phyloP scores from a whole-genome alignment of 2,329 filamentous ascomycete species.

The Scorias spongiosa region DNA sequence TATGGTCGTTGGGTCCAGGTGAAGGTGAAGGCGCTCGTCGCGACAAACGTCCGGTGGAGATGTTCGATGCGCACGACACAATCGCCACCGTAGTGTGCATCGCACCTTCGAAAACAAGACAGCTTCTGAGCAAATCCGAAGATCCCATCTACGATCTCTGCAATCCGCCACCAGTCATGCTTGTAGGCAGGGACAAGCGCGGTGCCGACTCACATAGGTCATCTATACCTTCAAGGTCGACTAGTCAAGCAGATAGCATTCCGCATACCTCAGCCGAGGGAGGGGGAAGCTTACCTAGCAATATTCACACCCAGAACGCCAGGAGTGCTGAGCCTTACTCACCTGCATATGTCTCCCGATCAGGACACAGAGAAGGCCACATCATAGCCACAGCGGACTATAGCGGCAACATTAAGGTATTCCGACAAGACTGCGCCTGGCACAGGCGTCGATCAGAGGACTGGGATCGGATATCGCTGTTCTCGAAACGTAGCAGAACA shows the following conservation, averaged over 20 bases:
- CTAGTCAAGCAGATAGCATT: slow-evolving; percentile 26
- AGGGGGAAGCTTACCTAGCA: slow-evolving; percentile 15
- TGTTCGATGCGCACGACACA: slow-evolving; percentile 77
- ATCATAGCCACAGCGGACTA: slow-evolving; percentile 89
- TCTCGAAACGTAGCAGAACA: slow-evolving; percentile 46
- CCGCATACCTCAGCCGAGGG: slow-evolving; percentile 14
- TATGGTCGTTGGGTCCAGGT: slow-evolving; percentile 57
- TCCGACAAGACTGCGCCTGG: slow-evolving; percentile 84
- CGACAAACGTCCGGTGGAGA: slow-evolving; percentile 71
- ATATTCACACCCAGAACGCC: not conserved
- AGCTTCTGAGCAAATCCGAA: slow-evolving; percentile 62
- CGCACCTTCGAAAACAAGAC: slow-evolving; percentile 63
- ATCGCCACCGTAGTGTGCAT: slow-evolving; percentile 83
- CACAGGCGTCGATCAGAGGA: slow-evolving; percentile 56
- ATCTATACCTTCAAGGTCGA: slow-evolving; percentile 29
- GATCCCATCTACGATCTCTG: slow-evolving; percentile 94
- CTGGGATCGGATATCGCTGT: slow-evolving; percentile 60
- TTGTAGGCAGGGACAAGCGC: slow-evolving; percentile 48
- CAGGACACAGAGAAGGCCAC: slow-evolving; percentile 63
- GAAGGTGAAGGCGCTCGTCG: slow-evolving; percentile 44
- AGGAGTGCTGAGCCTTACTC: slow-evolving; percentile 41
- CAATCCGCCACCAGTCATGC: slow-evolving; percentile 78
- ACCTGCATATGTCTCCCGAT: slow-evolving; percentile 62
- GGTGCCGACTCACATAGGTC: slow-evolving; percentile 12
- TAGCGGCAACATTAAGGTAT: slow-evolving; percentile 79